Conservation (phyloP, 192 early-diverging fungal genomes). For the Dissophora ornata region DNA sequence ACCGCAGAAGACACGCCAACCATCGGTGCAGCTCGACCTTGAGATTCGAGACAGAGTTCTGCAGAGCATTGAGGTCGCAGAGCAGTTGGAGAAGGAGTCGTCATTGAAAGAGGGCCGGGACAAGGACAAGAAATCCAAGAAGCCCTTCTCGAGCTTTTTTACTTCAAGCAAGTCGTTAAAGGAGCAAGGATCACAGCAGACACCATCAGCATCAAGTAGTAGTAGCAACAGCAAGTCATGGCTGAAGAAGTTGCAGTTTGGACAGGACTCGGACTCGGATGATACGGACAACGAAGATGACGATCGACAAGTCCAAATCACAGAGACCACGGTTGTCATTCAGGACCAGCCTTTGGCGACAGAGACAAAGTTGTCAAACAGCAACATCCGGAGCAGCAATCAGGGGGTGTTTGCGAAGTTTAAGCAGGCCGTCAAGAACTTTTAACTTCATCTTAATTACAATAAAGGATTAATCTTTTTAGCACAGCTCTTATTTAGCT, state of each 20-base stretch:
- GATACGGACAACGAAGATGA: slow-evolving; percentile 21
- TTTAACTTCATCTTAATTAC: too few relatives aligned
- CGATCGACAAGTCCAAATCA: too few relatives aligned
- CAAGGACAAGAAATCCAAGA: slow-evolving; percentile 7
- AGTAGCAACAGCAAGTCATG: slow-evolving; percentile 22
- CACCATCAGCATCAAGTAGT: background rate
- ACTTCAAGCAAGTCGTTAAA: slow-evolving; percentile 1
- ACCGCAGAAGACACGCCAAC: background rate
- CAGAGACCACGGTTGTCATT: too few relatives aligned
- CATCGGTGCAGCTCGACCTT: slow-evolving; percentile 33
- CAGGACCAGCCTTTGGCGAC: background rate
- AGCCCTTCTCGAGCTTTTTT: slow-evolving; percentile 23
- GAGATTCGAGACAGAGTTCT: slow-evolving; percentile 33
- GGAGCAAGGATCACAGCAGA: too few relatives aligned
- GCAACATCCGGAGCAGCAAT: background rate
- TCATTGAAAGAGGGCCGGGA: background rate
- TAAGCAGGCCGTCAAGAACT: slow-evolving; percentile 42
- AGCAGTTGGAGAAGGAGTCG: slow-evolving; percentile 9
- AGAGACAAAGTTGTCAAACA: background rate
- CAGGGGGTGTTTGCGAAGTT: slow-evolving; percentile 38
- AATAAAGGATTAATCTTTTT: too few relatives aligned
- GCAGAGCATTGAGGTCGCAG: slow-evolving; percentile 29
- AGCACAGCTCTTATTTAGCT: too few relatives aligned
- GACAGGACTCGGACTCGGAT: slow-evolving; percentile 28
- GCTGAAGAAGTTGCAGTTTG: slow-evolving; percentile 41